Base-by-base conservation (phyloP, 495 filamentous ascomycete species). In the Monascus purpureus region DNA sequence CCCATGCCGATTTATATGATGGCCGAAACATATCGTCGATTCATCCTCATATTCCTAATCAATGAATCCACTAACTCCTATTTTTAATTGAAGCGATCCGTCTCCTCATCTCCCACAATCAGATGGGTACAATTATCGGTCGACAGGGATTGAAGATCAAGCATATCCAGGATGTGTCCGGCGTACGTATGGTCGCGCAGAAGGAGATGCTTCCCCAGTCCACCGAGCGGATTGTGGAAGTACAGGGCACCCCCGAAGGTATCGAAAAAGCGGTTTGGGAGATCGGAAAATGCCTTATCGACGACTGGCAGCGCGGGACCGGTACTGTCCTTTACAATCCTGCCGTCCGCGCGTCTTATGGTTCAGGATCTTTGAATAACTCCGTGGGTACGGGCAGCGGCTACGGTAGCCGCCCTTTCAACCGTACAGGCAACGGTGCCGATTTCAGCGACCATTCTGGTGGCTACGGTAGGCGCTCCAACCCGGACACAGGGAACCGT, bases 201-300 rank as follows among this genome's bases (percentile, higher is more conserved):
- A 97, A 97, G 62, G 90, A 97, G 49, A 96, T 97, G 90, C 77
- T 96, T 19, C 90, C 90, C 16, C 90, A 96, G 54, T 97, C 90
- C 8, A 97, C 90, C n/a, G 90, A 97, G 61, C 80, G 90, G 28
- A 82, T 97, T 42, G 92, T 97, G 33, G 92, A 96, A 52, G 81
- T 97, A 31, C 81, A 88, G 52, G 90, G 90, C 45, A 84, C 77
- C 5, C 82, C 90, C 17, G 84, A 90, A 20, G 86, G 90, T 28
- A 87, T 97, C 45, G 82, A 94, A 53, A 82, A 84, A 57, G 92
- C 90, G 32, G 65, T 90, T 25, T 96, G 90, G 92, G 90, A 97
- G 52, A 97, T 97, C 41, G 88, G 85, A 59, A 97, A 96, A 63
- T 96, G 92, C 57, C 69, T 97, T 43, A 79, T 97, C 28, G 90